Evolutionary conservation across 139 green algal genomes (phyloP).

Genomic region (Gonium pectorale): DNA sequence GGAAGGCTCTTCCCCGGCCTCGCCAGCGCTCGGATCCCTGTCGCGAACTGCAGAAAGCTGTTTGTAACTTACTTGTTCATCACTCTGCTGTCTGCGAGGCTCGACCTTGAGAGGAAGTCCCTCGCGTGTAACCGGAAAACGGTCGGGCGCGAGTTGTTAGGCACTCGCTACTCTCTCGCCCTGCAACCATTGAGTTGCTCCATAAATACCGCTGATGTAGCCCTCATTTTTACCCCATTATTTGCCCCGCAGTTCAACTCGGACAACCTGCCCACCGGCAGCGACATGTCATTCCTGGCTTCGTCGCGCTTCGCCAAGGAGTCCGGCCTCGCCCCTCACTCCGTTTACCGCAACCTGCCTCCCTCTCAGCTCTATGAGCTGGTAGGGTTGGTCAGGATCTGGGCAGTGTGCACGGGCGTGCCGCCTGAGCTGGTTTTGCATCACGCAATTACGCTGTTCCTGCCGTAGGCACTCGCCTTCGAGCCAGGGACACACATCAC

Average conservation of each 20-base stretch:
- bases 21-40: not conserved
- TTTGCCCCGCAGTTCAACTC: not conserved
- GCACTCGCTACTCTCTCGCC: not conserved
- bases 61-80: not conserved
- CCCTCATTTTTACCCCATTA: not conserved
- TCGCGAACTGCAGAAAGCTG: not conserved
- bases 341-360: conserved; percentile 74
- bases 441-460: not conserved
- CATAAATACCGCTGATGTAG: not conserved
- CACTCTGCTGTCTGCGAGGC: not conserved
- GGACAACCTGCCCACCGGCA: not conserved
- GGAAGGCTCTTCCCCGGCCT: not conserved
- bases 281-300: conserved; percentile 5
- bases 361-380: conserved; percentile 48
- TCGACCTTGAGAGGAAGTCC: not conserved
- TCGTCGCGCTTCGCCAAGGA: conserved; percentile 2
- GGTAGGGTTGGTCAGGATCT: not conserved
- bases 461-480: conserved; percentile 70
- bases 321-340: conserved; percentile 76
- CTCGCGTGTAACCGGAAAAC: not conserved
- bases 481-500: conserved; percentile 83
- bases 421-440: not conserved
- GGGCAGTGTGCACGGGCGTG: not conserved
- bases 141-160: not conserved
- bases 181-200: not conserved